phyloP scores from a whole-genome alignment of 345 rosid genomes.

The Gossypium bickii region DNA sequence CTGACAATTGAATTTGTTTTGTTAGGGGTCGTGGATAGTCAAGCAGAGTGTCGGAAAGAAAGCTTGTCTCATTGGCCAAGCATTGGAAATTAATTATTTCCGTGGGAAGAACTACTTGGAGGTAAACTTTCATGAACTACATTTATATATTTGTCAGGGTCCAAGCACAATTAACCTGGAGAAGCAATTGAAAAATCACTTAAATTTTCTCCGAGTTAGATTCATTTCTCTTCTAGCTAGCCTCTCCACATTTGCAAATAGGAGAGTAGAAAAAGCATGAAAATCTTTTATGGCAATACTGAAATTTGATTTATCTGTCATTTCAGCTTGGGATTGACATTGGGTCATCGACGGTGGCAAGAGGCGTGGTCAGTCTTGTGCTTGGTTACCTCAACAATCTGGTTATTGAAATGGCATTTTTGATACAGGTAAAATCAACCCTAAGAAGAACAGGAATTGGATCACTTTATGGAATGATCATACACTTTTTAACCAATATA shows the following conservation, averaged over 20 bases:
- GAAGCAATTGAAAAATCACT: neutral
- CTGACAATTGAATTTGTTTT: conserved; percentile 15
- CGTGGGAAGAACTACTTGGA: conserved; percentile 85
- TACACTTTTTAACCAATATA: no score
- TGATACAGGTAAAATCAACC: conserved; percentile 61
- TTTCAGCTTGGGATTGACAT: conserved; percentile 88
- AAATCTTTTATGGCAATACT: neutral
- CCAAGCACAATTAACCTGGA: neutral
- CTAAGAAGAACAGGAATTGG: neutral
- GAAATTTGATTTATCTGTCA: neutral
- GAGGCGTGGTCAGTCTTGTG: conserved; percentile 94
- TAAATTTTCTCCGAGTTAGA: neutral
- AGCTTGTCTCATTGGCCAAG: conserved; percentile 94
- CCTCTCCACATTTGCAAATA: neutral
- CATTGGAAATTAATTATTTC: conserved; percentile 84
- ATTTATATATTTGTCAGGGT: neutral
- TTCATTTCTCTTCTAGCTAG: neutral
- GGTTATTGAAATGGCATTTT: conserved; percentile 92
- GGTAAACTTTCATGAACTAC: conserved; percentile 38
- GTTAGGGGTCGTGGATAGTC: conserved; percentile 96
- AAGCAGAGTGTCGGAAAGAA: conserved; percentile 96
- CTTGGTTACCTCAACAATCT: conserved; percentile 93
- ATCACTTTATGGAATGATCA: no score
- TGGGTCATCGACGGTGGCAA: conserved; percentile 90
- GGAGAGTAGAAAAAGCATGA: neutral